Percentiles rank a stretch among this genome's conserved stretches.
phyloP scores from a whole-genome alignment of 495 filamentous ascomycete genomes.

The Penicillium diatomitis region DNA sequence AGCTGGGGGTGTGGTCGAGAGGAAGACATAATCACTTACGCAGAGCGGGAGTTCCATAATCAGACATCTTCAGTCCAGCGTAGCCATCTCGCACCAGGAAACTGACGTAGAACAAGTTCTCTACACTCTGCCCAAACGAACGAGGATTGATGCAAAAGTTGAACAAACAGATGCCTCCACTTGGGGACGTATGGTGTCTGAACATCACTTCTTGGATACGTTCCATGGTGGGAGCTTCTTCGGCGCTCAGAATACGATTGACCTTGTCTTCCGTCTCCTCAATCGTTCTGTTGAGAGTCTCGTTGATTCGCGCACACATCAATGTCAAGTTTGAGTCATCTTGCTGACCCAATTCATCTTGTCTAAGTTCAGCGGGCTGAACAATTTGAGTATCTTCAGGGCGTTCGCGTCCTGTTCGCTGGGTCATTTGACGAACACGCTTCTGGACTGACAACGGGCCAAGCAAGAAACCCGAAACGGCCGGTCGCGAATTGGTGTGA shows the following conservation, averaged over 20 bases:
- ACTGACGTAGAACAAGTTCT: conserved; percentile 94
- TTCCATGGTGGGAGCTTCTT: conserved; percentile 27
- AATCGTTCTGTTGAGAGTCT: conserved; percentile 32
- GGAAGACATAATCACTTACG: conserved; percentile 40
- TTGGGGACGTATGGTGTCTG: conserved; percentile 46
- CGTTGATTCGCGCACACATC: conserved; percentile 56
- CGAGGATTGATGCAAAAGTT: conserved; percentile 78
- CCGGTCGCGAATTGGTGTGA: conserved; percentile 61
- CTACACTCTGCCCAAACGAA: conserved; percentile 90
- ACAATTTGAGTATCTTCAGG: conserved; percentile 55
- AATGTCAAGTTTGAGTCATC: conserved; percentile 68
- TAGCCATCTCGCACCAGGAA: conserved; percentile 86
- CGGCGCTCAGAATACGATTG: conserved; percentile 18
- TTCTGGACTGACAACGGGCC: conserved; percentile 88
- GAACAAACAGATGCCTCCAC: conserved; percentile 64
- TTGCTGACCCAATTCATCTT: conserved; percentile 58
- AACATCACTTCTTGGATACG: conserved; percentile 38
- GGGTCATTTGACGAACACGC: conserved; percentile 55
- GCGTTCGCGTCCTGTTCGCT: conserved; percentile 53
- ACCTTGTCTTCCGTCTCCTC: conserved; percentile 23
- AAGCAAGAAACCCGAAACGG: conserved; percentile 74
- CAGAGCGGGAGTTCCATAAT: conserved; percentile 57
- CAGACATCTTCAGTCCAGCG: conserved; percentile 55
- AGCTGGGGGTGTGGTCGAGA: too few relatives aligned
- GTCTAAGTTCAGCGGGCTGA: conserved; percentile 62